A percentile compares a stretch with the other conserved stretches of the same genome.
These are phyloP conservation scores for Ceratobasidium sp. DNA, from an alignment of 1,284 basidiomycete species.

Conservation along the genomic window DNA sequence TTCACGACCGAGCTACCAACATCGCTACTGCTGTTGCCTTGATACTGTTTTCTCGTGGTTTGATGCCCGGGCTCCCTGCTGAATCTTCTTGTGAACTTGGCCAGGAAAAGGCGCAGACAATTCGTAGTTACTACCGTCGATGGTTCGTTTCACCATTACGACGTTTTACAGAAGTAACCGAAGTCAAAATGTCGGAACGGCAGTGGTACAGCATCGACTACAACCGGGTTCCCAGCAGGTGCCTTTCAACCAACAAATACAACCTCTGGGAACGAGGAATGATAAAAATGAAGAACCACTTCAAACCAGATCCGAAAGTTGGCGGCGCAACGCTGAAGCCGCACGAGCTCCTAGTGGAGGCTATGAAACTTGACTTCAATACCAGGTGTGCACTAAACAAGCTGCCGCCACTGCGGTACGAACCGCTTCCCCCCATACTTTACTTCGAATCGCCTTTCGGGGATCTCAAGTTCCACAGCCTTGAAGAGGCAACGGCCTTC, in stretches of 20 bases:
- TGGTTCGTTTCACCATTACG: conserved; percentile 69
- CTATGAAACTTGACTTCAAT: conserved; percentile 47
- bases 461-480: background rate
- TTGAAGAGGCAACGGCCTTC: background rate
- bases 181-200: conserved; percentile 69
- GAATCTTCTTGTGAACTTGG: conserved; percentile 52
- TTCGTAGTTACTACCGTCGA: conserved; percentile 66
- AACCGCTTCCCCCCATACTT: background rate
- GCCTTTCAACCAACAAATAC: conserved; percentile 67
- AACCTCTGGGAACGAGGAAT: conserved; percentile 68
- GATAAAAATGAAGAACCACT: conserved; percentile 66
- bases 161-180: conserved; percentile 60
- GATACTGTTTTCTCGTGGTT: conserved; percentile 59
- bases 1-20: conserved; percentile 71
- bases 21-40: conserved; percentile 69
- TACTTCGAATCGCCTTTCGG: background rate
- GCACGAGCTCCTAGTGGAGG: conserved; percentile 63
- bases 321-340: conserved; percentile 71
- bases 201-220: conserved; percentile 61
- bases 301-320: conserved; percentile 64
- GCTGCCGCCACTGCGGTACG: background rate
- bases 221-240: conserved; percentile 65
- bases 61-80: conserved; percentile 49
- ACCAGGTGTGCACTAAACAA: background rate
- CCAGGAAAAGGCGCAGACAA: conserved; percentile 55